Base-by-base conservation (phyloP, 441 rosid genomes). In the Theobroma grandiflorum region DNA sequence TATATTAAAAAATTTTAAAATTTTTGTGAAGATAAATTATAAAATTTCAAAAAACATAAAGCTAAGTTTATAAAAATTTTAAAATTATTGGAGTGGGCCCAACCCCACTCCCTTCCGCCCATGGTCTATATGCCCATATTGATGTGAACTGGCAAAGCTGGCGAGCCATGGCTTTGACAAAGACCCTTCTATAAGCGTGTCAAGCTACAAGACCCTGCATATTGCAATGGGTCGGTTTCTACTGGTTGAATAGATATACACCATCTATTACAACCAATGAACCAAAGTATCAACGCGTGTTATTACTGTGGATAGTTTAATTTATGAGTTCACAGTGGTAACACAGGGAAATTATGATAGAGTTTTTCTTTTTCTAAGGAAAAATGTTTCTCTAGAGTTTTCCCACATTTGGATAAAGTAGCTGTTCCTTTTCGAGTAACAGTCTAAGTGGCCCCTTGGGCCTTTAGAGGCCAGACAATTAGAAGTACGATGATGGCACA, bases 401-500 rank as follows among this genome's bases (percentile, higher is more conserved):
- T 57, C 62, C 62, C 20, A 57, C 33, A 7, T 20, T 8, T 8
- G 62, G 33, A 8, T 2, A 57, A 57, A 57, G 20, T 22, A n/a
- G 33, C 11, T n/a, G 62, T 20, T 58, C 14, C 35, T 58, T 22
- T 55, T 8, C 12, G 61, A 9, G 42, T 70, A 49, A 20, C 37
- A 26, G 64, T 59, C 15, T 3, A 22, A 59, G 12, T 10, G 64
- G 64, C 35, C 37, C 37, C 15, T 10, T 59, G 64, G 14, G 16
- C 37, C 15, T 10, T 59, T 26, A 9, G 37, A 2, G 74, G 40
- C 45, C 75, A 33, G 31, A 52, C 62, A 72, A 18, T 50, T 52
- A 50, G 31, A 52, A 68, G 62, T 72, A 50, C 61, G 61, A 52
- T 72, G 16, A 72, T 52, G 43, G 45, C 16, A 26, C 31, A 52